Conservation (phyloP, 805 yeast genomes). For the Blastobotrys parvus region DNA sequence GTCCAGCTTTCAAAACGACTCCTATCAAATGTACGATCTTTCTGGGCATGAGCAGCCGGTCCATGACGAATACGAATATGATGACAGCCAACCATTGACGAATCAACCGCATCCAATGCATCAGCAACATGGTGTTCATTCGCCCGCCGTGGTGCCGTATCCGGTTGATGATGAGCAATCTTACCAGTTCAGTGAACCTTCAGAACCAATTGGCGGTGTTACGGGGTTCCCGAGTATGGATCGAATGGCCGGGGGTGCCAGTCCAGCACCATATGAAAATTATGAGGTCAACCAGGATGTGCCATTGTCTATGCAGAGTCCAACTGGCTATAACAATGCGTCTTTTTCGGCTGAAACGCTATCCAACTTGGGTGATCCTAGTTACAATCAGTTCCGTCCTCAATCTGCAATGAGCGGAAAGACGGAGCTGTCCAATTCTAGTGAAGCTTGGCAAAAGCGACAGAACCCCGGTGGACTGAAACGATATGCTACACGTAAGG, state of each 20-base stretch:
- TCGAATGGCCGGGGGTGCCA: not conserved
- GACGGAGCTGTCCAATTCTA: slow-evolving; percentile 10
- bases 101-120: slow-evolving; percentile 15
- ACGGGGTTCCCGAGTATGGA: slow-evolving; percentile 16
- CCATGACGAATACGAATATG: slow-evolving; percentile 13
- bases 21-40: slow-evolving; percentile 17
- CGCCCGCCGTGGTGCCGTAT: slow-evolving; percentile 13
- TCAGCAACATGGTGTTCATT: not conserved
- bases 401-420: slow-evolving; percentile 7
- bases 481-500: slow-evolving; percentile 30
- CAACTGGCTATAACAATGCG: slow-evolving; percentile 1
- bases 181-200: slow-evolving; percentile 3
- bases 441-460: slow-evolving; percentile 24
- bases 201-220: slow-evolving; percentile 21
- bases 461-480: slow-evolving; percentile 23
- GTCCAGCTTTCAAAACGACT: slow-evolving; percentile 3
- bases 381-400: slow-evolving; percentile 4
- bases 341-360: slow-evolving; percentile 6
- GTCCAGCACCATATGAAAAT: not conserved
- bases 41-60: slow-evolving; percentile 9
- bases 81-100: slow-evolving; percentile 16
- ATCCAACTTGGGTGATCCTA: slow-evolving; percentile 4
- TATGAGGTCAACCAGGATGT: slow-evolving; percentile 3
- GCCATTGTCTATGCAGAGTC: slow-evolving; percentile 4
- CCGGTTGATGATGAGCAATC: slow-evolving; percentile 12